These are phyloP conservation scores for Parasarocladium wereldwijsianum DNA, from an alignment of 2,329 filamentous ascomycete species.

Conservation along the genomic window DNA sequence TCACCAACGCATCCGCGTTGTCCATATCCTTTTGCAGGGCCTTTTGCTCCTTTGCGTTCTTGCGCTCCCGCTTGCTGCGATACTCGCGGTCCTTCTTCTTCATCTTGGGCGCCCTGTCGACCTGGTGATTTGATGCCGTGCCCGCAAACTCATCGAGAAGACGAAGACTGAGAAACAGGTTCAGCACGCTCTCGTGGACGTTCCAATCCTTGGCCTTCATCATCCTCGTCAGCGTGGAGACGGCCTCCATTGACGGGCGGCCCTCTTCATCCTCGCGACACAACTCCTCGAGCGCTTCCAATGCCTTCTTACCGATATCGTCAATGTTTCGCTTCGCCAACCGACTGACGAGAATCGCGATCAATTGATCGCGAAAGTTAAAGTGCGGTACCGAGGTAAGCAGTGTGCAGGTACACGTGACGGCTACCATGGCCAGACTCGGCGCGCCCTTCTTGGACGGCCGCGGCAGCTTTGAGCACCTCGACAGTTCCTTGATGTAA, in stretches of 20 bases:
- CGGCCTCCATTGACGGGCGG: conserved; percentile 71
- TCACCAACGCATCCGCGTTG: conserved; percentile 79
- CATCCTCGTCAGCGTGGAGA: conserved; percentile 80
- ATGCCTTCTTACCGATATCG: conserved; percentile 62
- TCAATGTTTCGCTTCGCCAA: conserved; percentile 61
- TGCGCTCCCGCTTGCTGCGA: conserved; percentile 75
- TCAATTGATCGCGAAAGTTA: conserved; percentile 80
- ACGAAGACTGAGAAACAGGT: conserved; percentile 81
- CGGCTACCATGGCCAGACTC: conserved; percentile 57
- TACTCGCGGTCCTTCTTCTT: conserved; percentile 68
- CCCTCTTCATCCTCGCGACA: conserved; percentile 86
- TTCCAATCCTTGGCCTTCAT: conserved; percentile 77
- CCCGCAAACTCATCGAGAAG: conserved; percentile 76
- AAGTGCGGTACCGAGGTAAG: conserved; percentile 81
- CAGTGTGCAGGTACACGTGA: conserved; percentile 73
- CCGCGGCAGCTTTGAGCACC: conserved; percentile 48
- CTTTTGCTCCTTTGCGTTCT: conserved; percentile 73
- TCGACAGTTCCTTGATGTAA: conserved; percentile 65
- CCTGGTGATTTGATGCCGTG: conserved; percentile 64
- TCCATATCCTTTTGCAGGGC: conserved; percentile 84
- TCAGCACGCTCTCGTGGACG: conserved; percentile 72
- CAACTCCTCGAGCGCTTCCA: conserved; percentile 63
- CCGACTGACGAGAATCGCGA: conserved; percentile 77
- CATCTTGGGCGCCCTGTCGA: conserved; percentile 43
- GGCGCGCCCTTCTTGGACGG: conserved; percentile 23